Base-by-base conservation (phyloP, 768 basidiomycete species). In the Suillus discolor region DNA sequence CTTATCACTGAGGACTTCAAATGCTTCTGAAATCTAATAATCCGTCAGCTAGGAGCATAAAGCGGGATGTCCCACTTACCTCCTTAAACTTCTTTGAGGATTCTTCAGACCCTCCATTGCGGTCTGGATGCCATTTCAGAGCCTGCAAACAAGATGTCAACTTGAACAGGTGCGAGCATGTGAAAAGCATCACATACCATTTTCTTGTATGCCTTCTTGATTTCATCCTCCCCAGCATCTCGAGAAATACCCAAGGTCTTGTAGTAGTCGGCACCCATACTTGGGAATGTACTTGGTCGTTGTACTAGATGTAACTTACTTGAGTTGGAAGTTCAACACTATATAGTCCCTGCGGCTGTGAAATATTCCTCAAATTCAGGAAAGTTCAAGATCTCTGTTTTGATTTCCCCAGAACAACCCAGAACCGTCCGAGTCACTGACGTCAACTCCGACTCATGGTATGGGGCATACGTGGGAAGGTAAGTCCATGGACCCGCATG, bases 191-290 rank as follows among this genome's bases (percentile, higher is more conserved):
- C 6, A 77, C 83, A 13, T 68, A 89, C 92, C 87, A 93, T 93
- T 79, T 96, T 96, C 86, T 96, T 96, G 85, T 95, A 96, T 1
- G 93, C 96, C 71, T 89, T 92, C 80, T 97, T 98, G 73, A 99
- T 91, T 12, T 91, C 89, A 72, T 96, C 93, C 9, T 95, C 94
- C 1, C 78, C 77, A 51, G 96, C 97, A 51, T 80, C 79, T 77
- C 87, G 92, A 70, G 80, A 77, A 62, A 98, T 74, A 67, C 92
- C 94, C 28, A 98, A 83, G 1, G 87, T 78, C 71, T 89, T 86
- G 87, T 98, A 98, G 80, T 96, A 98, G 82, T 97, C 93, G 72
- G 83, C 82, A 67, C 92, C 93, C 91, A 93, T 94, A 51, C 31
- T 31, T 79, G 42, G 31, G 63, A 51, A 53, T 63, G 36, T 28